A percentile compares a stretch with the other conserved stretches of the same genome.
Evolutionary conservation across 202 grass and related monocot genomes (phyloP).

Genomic region (Alloteropsis angusta): DNA sequence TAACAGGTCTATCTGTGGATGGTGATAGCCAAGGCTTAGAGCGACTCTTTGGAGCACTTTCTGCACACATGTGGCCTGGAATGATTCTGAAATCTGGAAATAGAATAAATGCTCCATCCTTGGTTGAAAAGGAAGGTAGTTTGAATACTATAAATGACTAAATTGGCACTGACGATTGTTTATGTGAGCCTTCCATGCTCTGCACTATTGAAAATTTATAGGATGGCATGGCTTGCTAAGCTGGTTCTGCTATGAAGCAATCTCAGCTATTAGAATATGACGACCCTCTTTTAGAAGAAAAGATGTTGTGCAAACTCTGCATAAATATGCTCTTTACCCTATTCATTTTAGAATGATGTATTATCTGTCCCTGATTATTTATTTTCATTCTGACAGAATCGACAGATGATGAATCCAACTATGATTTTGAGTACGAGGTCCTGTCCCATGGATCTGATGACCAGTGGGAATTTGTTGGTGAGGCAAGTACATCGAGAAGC

Average conservation of each 20-base stretch:
- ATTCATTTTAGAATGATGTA: not conserved
- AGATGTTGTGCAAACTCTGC: not conserved
- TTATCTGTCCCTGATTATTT: conserved; percentile 14
- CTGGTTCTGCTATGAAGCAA: not conserved
- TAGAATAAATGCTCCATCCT: conserved; percentile 47
- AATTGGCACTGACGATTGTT: not conserved
- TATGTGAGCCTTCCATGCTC: not conserved
- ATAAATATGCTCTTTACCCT: not conserved
- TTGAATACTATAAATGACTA: not conserved
- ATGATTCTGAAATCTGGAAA: conserved; percentile 94
- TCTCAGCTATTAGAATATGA: not conserved
- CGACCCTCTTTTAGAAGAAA: not conserved
- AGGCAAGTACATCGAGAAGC: conserved; percentile 38
- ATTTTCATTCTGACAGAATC: conserved; percentile 47
- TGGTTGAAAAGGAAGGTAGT: conserved; percentile 72
- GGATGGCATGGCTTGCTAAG: conserved; percentile 8
- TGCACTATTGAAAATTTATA: conserved; percentile 10
- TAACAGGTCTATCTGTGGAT: conserved; percentile 71
- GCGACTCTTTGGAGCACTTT: conserved; percentile 73
- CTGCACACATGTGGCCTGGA: conserved; percentile 96
- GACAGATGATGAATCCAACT: conserved; percentile 67
- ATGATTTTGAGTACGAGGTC: conserved; percentile 74
- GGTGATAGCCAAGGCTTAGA: conserved; percentile 96
- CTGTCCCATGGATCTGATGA: conserved; percentile 86
- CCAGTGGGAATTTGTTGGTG: conserved; percentile 59